phyloP scores from a whole-genome alignment of 768 basidiomycete species.

The Mycena crocata region DNA sequence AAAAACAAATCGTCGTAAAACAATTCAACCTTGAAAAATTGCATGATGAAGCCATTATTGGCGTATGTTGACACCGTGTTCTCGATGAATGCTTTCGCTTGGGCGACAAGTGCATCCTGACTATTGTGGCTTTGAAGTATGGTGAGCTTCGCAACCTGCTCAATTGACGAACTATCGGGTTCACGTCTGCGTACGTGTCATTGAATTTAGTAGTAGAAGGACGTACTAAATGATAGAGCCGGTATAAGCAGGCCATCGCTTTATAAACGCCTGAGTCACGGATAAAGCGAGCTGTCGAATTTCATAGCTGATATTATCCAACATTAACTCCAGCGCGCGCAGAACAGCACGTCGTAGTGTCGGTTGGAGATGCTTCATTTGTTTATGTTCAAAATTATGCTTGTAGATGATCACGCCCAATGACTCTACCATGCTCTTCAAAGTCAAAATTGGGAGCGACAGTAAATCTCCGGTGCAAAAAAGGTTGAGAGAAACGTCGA shows the following conservation, averaged over 20 bases:
- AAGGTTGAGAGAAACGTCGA: slow-evolving; percentile 68
- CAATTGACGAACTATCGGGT: slow-evolving; percentile 60
- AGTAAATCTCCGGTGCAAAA: slow-evolving; percentile 60
- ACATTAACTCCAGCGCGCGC: slow-evolving; percentile 61
- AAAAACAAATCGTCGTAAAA: not conserved
- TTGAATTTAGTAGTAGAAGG: not conserved
- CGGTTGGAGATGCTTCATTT: slow-evolving; percentile 66
- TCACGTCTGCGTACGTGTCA: not conserved
- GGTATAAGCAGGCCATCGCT: slow-evolving; percentile 64
- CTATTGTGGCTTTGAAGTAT: slow-evolving; percentile 57
- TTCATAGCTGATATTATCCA: slow-evolving; percentile 71
- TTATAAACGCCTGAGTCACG: slow-evolving; percentile 70
- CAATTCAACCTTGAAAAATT: slow-evolving; percentile 66
- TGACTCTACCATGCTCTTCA: slow-evolving; percentile 73
- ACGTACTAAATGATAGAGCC: slow-evolving; percentile 66
- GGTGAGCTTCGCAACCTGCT: slow-evolving; percentile 61
- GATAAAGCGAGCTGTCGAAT: slow-evolving; percentile 74
- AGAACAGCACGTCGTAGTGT: slow-evolving; percentile 64
- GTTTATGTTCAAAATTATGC: slow-evolving; percentile 71
- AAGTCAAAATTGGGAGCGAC: slow-evolving; percentile 63
- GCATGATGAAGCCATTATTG: slow-evolving; percentile 66
- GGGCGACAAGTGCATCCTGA: slow-evolving; percentile 69
- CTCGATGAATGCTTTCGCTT: slow-evolving; percentile 68
- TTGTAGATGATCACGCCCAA: slow-evolving; percentile 78
- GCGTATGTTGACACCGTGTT: slow-evolving; percentile 65